These are phyloP conservation scores for Cladosporium sphaerospermum DNA, from an alignment of 2,329 filamentous ascomycete genomes.

Conservation along the genomic window DNA sequence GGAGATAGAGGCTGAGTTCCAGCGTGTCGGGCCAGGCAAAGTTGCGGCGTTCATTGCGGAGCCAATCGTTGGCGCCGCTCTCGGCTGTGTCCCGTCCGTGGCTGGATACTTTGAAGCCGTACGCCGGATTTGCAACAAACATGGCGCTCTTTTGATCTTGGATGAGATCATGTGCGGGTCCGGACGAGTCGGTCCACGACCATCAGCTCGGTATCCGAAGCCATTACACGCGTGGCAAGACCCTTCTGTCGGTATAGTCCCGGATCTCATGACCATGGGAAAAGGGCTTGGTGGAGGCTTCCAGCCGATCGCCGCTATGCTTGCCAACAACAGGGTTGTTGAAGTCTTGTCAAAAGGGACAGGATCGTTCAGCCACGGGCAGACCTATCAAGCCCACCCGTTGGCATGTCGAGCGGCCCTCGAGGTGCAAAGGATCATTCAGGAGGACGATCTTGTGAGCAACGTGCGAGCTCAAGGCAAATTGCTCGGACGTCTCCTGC, in stretches of 20 bases:
- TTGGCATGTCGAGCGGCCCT: constrained; percentile 56
- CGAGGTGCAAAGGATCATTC: constrained; percentile 56
- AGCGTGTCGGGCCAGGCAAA: constrained; percentile 54
- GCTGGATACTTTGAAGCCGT: constrained; percentile 65
- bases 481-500: constrained; percentile 41
- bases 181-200: constrained; percentile 48
- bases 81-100: constrained; percentile 63
- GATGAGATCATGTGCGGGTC: constrained; percentile 73
- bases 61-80: constrained; percentile 62
- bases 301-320: constrained; percentile 53
- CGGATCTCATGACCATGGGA: constrained; percentile 61
- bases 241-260: constrained; percentile 44
- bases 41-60: constrained; percentile 70
- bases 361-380: constrained; percentile 52
- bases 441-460: constrained; percentile 50
- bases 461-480: constrained; percentile 53
- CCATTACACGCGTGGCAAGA: constrained; percentile 57
- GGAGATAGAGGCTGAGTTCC: constrained; percentile 64
- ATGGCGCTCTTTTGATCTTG: constrained; percentile 69
- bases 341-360: constrained; percentile 40
- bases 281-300: constrained; percentile 63
- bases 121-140: constrained; percentile 59
- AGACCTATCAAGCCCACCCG: constrained; percentile 59
- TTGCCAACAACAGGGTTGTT: constrained; percentile 49
- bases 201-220: constrained; percentile 22